Conservation (phyloP, 2,329 filamentous ascomycete genomes). For the Pyrenophora teres region DNA sequence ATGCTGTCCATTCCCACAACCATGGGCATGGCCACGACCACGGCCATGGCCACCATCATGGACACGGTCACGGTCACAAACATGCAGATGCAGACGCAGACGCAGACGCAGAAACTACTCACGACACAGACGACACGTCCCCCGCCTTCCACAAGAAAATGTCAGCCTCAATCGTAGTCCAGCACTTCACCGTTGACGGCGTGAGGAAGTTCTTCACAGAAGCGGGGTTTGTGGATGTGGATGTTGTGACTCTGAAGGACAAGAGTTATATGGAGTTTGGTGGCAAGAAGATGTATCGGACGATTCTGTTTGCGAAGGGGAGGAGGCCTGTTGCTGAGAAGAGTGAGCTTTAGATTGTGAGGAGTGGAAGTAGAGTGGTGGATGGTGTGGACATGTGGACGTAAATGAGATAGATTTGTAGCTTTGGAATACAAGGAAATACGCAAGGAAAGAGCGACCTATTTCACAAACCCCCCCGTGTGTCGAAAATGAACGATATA, state of each 20-base stretch:
- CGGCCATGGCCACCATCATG: constrained; percentile 9
- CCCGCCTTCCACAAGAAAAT: constrained; percentile 38
- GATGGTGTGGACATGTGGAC: neutral
- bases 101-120: constrained; percentile 5
- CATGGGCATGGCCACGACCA: constrained; percentile 29
- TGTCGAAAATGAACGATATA: no score
- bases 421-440: no score
- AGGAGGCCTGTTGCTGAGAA: constrained; percentile 42
- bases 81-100: constrained; percentile 2
- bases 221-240: constrained; percentile 65
- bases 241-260: constrained; percentile 59
- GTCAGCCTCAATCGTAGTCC: constrained; percentile 63
- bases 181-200: constrained; percentile 66
- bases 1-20: constrained; percentile 25
- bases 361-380: neutral
- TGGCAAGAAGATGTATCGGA: constrained; percentile 49
- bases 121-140: constrained; percentile 9
- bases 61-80: constrained; percentile 15
- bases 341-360: neutral
- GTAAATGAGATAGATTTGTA: neutral
- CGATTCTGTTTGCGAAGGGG: constrained; percentile 59
- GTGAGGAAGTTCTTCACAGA: constrained; percentile 65
- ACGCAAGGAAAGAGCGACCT: no score
- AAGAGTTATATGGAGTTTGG: constrained; percentile 54
- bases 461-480: no score